These are phyloP conservation scores for Ramaria rubella DNA, from an alignment of 768 basidiomycete species.

Conservation along the genomic window DNA sequence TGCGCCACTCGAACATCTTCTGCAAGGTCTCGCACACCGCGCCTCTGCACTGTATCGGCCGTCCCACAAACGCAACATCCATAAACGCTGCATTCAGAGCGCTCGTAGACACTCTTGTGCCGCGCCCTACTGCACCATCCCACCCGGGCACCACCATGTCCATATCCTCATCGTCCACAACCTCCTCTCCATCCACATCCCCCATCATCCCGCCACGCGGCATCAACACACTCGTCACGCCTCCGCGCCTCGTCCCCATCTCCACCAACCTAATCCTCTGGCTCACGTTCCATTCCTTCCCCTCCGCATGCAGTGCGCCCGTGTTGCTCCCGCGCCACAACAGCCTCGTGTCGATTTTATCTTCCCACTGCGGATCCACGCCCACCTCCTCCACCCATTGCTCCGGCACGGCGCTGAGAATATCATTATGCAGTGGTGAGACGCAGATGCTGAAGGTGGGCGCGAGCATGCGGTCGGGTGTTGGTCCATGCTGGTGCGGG, in stretches of 20 bases:
- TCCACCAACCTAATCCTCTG: conserved; percentile 47
- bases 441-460: conserved; percentile 50
- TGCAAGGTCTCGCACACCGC: conserved; percentile 40
- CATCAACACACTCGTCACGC: conserved; percentile 34
- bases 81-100: conserved; percentile 48
- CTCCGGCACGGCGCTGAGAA: conserved; percentile 43
- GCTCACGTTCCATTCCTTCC: conserved; percentile 40
- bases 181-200: conserved; percentile 29
- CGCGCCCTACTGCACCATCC: conserved; percentile 9
- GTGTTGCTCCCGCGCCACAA: conserved; percentile 75
- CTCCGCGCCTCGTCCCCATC: conserved; percentile 33
- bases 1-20: conserved; percentile 44
- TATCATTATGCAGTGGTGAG: conserved; percentile 48
- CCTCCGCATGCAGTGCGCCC: conserved; percentile 42
- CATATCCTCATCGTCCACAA: too few relatives aligned
- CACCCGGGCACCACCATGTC: too few relatives aligned
- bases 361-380: conserved; percentile 57
- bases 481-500: conserved; percentile 30
- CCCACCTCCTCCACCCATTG: conserved; percentile 40
- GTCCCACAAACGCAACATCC: conserved; percentile 53
- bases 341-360: conserved; percentile 53
- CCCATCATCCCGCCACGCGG: conserved; percentile 23
- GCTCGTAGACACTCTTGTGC: not conserved
- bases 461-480: conserved; percentile 34
- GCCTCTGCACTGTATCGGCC: conserved; percentile 36